A percentile compares a stretch with the other conserved stretches of the same genome.
phyloP scores from a whole-genome alignment of 345 rosid species.

The Murraya paniculata region DNA sequence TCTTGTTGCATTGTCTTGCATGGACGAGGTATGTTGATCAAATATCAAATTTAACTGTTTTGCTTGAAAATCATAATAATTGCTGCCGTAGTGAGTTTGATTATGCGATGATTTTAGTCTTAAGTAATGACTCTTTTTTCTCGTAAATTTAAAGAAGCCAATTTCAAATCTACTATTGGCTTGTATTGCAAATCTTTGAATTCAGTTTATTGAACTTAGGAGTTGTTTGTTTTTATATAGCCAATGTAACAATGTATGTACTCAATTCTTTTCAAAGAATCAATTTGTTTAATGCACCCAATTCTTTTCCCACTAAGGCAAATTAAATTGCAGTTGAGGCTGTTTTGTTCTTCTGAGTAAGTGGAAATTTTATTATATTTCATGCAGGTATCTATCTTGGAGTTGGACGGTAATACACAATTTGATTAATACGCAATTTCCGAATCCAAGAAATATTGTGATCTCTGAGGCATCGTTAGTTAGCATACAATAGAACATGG shows the following conservation, averaged over 20 bases:
- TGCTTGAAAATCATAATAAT: neutral
- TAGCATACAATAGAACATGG: constrained; percentile 23
- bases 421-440: neutral
- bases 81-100: neutral
- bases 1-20: neutral
- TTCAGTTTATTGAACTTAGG: neutral
- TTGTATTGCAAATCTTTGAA: neutral
- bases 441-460: constrained; percentile 11
- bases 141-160: neutral
- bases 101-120: neutral
- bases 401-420: neutral
- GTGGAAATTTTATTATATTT: neutral
- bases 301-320: neutral
- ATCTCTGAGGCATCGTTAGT: constrained; percentile 14
- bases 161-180: neutral
- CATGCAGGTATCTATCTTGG: constrained; percentile 15
- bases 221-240: neutral
- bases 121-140: neutral
- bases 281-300: neutral
- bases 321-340: neutral
- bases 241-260: neutral
- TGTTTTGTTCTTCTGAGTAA: neutral
- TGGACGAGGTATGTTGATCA: neutral
- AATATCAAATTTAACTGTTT: neutral
- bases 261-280: neutral